Evolutionary conservation across 441 rosid species (phyloP).

Genomic region (Gossypium davidsonii): DNA sequence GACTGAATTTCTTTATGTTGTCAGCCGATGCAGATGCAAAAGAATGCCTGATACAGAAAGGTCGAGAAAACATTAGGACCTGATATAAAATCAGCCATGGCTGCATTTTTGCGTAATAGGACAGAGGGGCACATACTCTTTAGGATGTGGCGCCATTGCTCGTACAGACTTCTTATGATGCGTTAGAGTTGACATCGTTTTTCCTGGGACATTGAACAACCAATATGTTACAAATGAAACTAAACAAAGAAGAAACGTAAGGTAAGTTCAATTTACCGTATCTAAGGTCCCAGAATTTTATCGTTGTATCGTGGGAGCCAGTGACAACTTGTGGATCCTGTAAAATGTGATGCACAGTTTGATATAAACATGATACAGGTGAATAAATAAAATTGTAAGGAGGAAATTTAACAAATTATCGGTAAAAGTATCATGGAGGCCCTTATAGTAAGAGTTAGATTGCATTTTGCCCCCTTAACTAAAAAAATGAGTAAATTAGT

Average conservation of each 20-base stretch:
- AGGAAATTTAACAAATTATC: background rate
- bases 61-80: slow-evolving; percentile 2
- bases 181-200: slow-evolving; percentile 84
- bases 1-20: slow-evolving; percentile 82
- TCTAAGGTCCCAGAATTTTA: slow-evolving; percentile 96
- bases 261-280: slow-evolving; percentile 43
- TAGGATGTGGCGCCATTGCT: slow-evolving; percentile 90
- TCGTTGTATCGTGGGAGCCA: slow-evolving; percentile 91
- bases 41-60: slow-evolving; percentile 48
- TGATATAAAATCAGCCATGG: background rate
- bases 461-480: too few species aligned
- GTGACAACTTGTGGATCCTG: slow-evolving; percentile 99
- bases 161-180: slow-evolving; percentile 97
- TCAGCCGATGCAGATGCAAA: slow-evolving; percentile 97
- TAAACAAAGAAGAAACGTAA: background rate
- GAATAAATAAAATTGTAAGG: background rate
- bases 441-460: too few species aligned
- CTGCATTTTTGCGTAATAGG: background rate
- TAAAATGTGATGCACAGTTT: slow-evolving; percentile 20
- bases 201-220: slow-evolving; percentile 47
- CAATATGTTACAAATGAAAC: background rate
- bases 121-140: slow-evolving; percentile 47
- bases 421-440: too few species aligned
- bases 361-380: background rate
- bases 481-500: too few species aligned